Evolutionary conservation across 352 stramenopile genomes (phyloP), one percentile per base, ranked within the genome.

Genomic region (Pythium volutum): DNA sequence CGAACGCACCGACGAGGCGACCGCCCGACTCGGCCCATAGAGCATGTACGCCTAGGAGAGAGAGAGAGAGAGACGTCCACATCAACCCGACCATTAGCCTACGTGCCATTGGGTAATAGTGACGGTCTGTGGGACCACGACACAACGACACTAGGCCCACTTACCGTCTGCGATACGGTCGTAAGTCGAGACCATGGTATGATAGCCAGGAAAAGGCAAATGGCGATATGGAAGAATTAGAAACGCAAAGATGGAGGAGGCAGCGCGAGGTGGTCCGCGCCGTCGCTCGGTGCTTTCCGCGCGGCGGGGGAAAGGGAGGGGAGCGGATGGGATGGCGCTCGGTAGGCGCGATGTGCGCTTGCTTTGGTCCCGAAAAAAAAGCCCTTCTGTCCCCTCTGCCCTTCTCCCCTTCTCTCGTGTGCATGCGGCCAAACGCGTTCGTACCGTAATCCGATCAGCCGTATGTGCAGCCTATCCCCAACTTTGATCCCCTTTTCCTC

Each of bases 401-500:
- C n/a, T n/a, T n/a, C n/a, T n/a, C n/a, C n/a, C n/a, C n/a, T n/a
- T n/a, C n/a, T n/a, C n/a, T n/a, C n/a, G n/a, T n/a, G n/a, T n/a
- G n/a, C n/a, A n/a, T n/a, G n/a, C n/a, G n/a, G n/a, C n/a, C n/a
- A n/a, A n/a, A n/a, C n/a, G n/a, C n/a, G n/a, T n/a, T n/a, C n/a
- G n/a, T n/a, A n/a, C n/a, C n/a, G n/a, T n/a, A n/a, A n/a, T n/a
- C n/a, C n/a, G n/a, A n/a, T n/a, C n/a, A n/a, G n/a, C n/a, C n/a
- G n/a, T n/a, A n/a, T n/a, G n/a, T n/a, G 12, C 33, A 12, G n/a
- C 26, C 41, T 26, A 62, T 62, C 55, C 34, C 55, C 25, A 22
- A 29, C n/a, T n/a, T n/a, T 47, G 46, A 22, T 51, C 55, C 55
- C 55, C 45, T 62, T 62, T 62, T 62, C 55, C 55, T 47, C 41